Percentiles rank a stretch among this genome's conserved stretches.
Conservation (phyloP, 768 basidiomycete species). For the Rubroboletus satanas region DNA sequence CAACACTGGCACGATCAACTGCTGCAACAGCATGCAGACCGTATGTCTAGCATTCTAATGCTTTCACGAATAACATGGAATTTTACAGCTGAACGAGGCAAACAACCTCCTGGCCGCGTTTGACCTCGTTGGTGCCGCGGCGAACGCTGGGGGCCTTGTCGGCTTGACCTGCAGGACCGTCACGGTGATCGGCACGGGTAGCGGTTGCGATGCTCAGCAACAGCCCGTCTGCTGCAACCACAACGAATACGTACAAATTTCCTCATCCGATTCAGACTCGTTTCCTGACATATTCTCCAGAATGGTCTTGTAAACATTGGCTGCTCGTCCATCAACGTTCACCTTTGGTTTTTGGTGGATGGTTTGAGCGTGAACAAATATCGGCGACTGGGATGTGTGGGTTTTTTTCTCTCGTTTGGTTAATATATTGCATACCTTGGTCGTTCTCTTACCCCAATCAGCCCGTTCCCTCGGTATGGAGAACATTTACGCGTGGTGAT, state of each 20-base stretch:
- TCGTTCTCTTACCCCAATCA: neutral
- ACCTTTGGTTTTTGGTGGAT: neutral
- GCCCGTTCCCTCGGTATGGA: neutral
- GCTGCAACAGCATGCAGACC: conserved; percentile 9
- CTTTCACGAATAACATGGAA: neutral
- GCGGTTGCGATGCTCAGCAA: neutral
- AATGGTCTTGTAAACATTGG: conserved; percentile 2
- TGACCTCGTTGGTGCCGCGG: neutral
- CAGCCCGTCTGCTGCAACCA: conserved; percentile 12
- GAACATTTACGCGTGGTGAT: neutral
- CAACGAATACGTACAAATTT: conserved; percentile 2
- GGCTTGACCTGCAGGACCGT: conserved; percentile 9
- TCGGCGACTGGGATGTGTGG: neutral
- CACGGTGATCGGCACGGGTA: conserved; percentile 3
- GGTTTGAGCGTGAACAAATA: neutral
- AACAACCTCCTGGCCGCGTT: neutral
- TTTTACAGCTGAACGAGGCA: neutral
- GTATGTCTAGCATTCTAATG: neutral
- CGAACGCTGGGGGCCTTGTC: neutral
- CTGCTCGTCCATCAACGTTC: conserved; percentile 1
- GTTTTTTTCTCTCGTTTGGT: neutral
- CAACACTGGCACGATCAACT: conserved; percentile 4
- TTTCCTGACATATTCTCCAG: neutral
- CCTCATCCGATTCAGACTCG: too few species aligned
- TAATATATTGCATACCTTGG: neutral